Conservation (phyloP, 768 basidiomycete species). For the Amanita pallidorosea region DNA sequence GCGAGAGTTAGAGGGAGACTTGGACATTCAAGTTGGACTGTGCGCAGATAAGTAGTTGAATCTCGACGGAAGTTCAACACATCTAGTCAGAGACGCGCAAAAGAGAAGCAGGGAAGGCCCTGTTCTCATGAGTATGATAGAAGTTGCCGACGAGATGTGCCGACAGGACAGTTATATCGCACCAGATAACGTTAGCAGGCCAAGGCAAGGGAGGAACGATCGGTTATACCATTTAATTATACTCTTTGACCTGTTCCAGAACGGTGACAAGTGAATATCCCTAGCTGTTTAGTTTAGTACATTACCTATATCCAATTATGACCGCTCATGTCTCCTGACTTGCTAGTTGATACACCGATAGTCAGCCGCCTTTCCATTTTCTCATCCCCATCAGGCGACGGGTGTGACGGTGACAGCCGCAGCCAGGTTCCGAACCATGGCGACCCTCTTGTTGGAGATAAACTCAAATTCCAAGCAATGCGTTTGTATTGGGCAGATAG, state of each 20-base stretch:
- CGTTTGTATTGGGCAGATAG: not conserved
- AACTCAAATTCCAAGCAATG: not conserved
- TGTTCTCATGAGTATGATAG: constrained; percentile 13
- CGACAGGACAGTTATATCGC: constrained; percentile 8
- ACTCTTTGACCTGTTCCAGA: constrained; percentile 1
- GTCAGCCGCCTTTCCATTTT: not conserved
- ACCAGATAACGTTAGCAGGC: constrained; percentile 2
- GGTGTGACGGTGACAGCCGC: not conserved
- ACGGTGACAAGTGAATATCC: not conserved
- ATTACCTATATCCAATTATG: not conserved
- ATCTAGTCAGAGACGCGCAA: constrained; percentile 20
- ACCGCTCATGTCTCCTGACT: not conserved
- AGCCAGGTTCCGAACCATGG: not conserved
- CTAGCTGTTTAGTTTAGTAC: not conserved
- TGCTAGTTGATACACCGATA: not conserved
- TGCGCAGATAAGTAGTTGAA: constrained; percentile 20
- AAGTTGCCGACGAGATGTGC: constrained; percentile 8
- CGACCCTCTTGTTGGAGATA: constrained; percentile 1
- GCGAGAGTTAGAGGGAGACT: constrained; percentile 19
- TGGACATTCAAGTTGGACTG: constrained; percentile 34
- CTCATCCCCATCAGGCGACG: not conserved
- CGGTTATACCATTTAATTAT: constrained; percentile 2
- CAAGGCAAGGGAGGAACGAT: not conserved
- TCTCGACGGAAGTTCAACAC: constrained; percentile 32
- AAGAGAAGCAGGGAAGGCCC: not conserved